A percentile compares a stretch with the other conserved stretches of the same genome.
Conservation (phyloP, 1,284 basidiomycete species). For the Hymenochaete sp. region DNA sequence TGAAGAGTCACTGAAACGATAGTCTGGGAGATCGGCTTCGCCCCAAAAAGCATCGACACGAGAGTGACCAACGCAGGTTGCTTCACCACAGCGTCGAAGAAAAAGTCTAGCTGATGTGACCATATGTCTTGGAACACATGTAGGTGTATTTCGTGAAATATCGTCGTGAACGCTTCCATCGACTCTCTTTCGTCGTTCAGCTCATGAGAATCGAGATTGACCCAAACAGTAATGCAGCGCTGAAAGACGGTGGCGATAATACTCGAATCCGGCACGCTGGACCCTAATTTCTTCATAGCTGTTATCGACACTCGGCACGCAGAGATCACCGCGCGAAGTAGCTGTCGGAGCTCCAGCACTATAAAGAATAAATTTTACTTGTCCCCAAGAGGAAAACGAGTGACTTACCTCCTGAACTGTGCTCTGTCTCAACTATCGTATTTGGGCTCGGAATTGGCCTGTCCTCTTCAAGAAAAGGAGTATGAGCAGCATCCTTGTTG, state of each 20-base stretch:
- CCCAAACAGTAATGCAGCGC: slow-evolving; percentile 77
- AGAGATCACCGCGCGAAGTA: slow-evolving; percentile 86
- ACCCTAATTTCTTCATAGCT: slow-evolving; percentile 74
- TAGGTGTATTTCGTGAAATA: slow-evolving; percentile 75
- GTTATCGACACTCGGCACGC: slow-evolving; percentile 82
- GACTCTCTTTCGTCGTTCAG: slow-evolving; percentile 80
- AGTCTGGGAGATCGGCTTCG: slow-evolving; percentile 80
- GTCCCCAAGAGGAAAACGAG: slow-evolving; percentile 14
- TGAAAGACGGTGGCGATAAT: slow-evolving; percentile 85
- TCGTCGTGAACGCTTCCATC: slow-evolving; percentile 78
- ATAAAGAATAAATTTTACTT: neutral
- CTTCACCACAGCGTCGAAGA: slow-evolving; percentile 71
- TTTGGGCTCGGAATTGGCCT: slow-evolving; percentile 69
- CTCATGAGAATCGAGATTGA: slow-evolving; percentile 72
- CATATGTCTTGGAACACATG: slow-evolving; percentile 93
- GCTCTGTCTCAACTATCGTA: slow-evolving; percentile 72
- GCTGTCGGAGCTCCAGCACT: slow-evolving; percentile 65
- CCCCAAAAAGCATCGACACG: slow-evolving; percentile 79
- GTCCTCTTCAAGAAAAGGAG: slow-evolving; percentile 64
- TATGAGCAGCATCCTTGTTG: slow-evolving; percentile 36
- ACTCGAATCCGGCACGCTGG: slow-evolving; percentile 77
- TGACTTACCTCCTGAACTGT: slow-evolving; percentile 52
- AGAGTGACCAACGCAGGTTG: slow-evolving; percentile 80
- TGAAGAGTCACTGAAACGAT: slow-evolving; percentile 89
- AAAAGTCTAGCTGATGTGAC: slow-evolving; percentile 85